Conservation (phyloP, 202 grass and related monocot genomes). For the Cymbopogon flexuosus region DNA sequence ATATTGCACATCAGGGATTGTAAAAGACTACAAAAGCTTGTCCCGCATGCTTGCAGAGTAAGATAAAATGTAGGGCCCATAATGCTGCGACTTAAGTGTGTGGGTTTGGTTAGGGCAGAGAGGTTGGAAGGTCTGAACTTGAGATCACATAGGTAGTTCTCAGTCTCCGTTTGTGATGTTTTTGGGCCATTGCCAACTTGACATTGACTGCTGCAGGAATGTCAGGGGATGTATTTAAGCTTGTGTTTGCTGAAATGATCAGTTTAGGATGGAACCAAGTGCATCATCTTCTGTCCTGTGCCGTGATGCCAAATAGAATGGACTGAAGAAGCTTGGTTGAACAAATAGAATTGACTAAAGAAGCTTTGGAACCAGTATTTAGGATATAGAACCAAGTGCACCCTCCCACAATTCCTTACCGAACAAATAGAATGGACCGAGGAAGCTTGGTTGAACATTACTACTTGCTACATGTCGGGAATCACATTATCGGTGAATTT, state of each 20-base stretch:
- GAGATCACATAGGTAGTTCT: neutral
- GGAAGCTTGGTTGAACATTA: constrained; percentile 7
- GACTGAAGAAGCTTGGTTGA: neutral
- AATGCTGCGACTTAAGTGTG: neutral
- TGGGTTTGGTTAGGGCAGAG: neutral
- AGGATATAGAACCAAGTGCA: neutral
- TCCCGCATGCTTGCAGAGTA: neutral
- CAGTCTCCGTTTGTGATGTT: neutral
- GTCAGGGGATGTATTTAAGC: neutral
- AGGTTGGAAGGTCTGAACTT: neutral
- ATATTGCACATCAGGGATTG: neutral
- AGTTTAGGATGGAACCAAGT: neutral
- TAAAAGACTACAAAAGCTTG: neutral
- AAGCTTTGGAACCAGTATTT: too few relatives aligned
- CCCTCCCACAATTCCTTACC: neutral
- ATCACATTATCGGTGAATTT: neutral
- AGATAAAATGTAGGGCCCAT: neutral
- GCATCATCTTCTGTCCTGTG: neutral
- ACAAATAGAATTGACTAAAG: too few relatives aligned
- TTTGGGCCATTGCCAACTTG: neutral
- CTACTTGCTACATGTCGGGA: neutral
- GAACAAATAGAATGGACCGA: neutral
- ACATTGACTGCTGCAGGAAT: neutral
- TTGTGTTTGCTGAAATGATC: neutral
- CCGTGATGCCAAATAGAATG: neutral